A percentile compares a stretch with the other conserved stretches of the same genome.
These are phyloP conservation scores for Chamaenerion angustifolium DNA, from an alignment of 345 rosid species.

Conservation along the genomic window DNA sequence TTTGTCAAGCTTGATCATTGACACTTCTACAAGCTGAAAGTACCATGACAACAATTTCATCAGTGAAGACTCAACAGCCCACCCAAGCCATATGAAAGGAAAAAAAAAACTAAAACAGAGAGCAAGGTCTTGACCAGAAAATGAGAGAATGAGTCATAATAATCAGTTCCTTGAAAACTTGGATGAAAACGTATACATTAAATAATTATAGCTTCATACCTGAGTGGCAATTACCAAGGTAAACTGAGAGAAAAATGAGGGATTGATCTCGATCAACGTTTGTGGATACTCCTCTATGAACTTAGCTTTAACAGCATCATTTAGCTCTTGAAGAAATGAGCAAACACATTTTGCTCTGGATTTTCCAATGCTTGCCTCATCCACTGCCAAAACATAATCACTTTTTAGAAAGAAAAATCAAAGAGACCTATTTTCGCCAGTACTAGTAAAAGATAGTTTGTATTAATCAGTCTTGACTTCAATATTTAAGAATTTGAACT, in stretches of 20 bases:
- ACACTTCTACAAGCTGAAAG: slow-evolving; percentile 72
- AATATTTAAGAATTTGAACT: neutral
- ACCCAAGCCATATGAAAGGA: neutral
- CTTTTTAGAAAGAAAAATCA: slow-evolving; percentile 1
- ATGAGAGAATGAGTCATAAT: neutral
- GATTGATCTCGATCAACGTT: slow-evolving; percentile 45
- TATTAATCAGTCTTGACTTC: no score
- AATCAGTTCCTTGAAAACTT: no score
- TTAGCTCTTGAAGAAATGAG: slow-evolving; percentile 85
- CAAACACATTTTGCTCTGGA: slow-evolving; percentile 86
- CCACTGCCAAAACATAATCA: slow-evolving; percentile 38
- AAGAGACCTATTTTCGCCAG: neutral
- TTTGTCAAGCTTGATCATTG: slow-evolving; percentile 74
- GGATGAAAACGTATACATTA: no score
- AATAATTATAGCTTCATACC: slow-evolving; percentile 20
- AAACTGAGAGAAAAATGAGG: slow-evolving; percentile 82
- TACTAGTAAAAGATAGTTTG: no score
- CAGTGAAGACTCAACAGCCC: slow-evolving; percentile 2
- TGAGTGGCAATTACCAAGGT: slow-evolving; percentile 88
- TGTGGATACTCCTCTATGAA: slow-evolving; percentile 84
- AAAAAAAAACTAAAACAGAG: no score
- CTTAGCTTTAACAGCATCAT: slow-evolving; percentile 96
- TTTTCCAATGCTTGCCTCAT: slow-evolving; percentile 58
- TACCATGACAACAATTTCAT: slow-evolving; percentile 6
- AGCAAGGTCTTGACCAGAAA: neutral